These are phyloP conservation scores for Citrus inodora DNA, from an alignment of 345 rosid genomes.

Conservation along the genomic window DNA sequence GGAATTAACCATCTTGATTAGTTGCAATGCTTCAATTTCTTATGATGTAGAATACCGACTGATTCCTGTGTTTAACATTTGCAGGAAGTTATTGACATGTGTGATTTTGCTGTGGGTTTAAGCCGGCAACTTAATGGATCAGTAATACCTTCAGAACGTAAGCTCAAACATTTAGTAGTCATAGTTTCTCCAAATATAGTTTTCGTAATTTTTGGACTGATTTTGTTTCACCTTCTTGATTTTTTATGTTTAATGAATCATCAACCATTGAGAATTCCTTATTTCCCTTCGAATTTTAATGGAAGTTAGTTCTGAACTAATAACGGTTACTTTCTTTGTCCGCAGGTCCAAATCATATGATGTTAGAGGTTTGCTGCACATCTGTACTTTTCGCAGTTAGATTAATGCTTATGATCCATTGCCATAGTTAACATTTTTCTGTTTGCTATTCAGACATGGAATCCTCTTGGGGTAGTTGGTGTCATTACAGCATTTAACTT, in stretches of 20 bases:
- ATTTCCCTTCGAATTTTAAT: neutral
- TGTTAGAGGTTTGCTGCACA: slow-evolving; percentile 72
- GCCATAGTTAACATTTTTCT: slow-evolving; percentile 14
- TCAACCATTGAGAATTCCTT: neutral
- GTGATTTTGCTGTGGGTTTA: slow-evolving; percentile 92
- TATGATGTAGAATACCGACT: neutral
- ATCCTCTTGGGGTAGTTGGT: slow-evolving; percentile 95
- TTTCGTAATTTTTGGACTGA: neutral
- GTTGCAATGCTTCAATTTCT: neutral
- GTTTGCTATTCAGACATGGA: slow-evolving; percentile 71
- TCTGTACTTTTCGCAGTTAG: slow-evolving; percentile 10
- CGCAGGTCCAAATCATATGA: slow-evolving; percentile 94
- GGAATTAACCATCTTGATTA: neutral
- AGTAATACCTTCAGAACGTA: slow-evolving; percentile 93
- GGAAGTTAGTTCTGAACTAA: slow-evolving; percentile 13
- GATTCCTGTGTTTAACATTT: slow-evolving; percentile 17
- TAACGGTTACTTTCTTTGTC: slow-evolving; percentile 22
- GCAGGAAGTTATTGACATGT: slow-evolving; percentile 98
- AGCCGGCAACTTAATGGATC: slow-evolving; percentile 97
- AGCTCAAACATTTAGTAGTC: slow-evolving; percentile 30
- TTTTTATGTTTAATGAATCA: neutral
- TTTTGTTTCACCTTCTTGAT: neutral
- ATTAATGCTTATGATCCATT: neutral
- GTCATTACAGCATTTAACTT: slow-evolving; percentile 97
- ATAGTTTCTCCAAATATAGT: neutral